Base-by-base conservation (phyloP, 768 basidiomycete genomes). In the Lyophyllum semitale region DNA sequence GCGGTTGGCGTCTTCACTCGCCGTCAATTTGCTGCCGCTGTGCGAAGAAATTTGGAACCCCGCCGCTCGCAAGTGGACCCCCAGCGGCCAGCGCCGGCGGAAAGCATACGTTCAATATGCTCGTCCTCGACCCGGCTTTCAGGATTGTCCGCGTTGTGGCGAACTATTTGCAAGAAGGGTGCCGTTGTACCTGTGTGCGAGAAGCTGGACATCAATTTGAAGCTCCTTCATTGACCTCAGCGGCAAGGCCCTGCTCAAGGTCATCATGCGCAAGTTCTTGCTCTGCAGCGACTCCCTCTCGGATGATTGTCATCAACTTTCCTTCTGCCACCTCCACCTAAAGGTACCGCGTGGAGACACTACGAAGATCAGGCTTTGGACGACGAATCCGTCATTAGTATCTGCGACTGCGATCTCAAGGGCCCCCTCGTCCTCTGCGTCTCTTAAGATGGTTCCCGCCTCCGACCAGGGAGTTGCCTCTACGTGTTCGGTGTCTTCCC, bases 331-430 rank as follows among this genome's bases (percentile, higher is more conserved):
- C 86, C 57, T 94, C 95, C 59, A 96, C 96, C 59, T 96, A 99
- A 76, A 85, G 87, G 53, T 98, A 98, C 78, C 95, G 96, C 84
- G 95, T 96, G 55, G 95, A 98, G 81, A 98, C 96, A 62, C 88
- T 98, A 99, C 75, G 97, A 98, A 72, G 96, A 97, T 71, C 97
- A n/a, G n/a, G n/a, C 96, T 65, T 94, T 97, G 94, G 96, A 99
- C 75, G 96, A 99, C 70, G 96, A 99, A 76, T 96, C 93, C 58
- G 97, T 96, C 64, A 92, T 98, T 63, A 93, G 86, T 79, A 95
- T 99, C 80, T 87, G 96, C 52, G 94, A 98, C 71, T 99, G 96
- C 73, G 93, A 98, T 77, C 89, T 97, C 71, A 89, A 87, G 42
- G 97, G 87, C 44, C 96, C 96, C 62, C 89, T 99, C 59, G 94